Conservation (phyloP, 2,329 filamentous ascomycete genomes). For the Zymoseptoria crescenta region DNA sequence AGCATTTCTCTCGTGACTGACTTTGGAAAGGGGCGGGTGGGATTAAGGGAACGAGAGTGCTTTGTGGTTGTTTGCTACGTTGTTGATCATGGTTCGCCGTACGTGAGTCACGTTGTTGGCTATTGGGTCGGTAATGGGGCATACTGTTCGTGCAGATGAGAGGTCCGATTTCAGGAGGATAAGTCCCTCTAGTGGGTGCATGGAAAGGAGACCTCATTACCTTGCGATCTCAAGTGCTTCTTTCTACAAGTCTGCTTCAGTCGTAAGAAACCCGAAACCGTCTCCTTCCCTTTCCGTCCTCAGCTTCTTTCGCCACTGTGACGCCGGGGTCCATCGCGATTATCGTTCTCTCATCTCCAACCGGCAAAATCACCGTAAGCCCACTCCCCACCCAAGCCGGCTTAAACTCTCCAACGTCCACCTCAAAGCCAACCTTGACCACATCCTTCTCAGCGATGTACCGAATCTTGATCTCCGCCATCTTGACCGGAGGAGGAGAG, state of each 20-base stretch:
- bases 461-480: constrained; percentile 37
- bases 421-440: constrained; percentile 37
- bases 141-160: no score
- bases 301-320: constrained; percentile 6
- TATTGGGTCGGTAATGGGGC: no score
- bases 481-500: constrained; percentile 33
- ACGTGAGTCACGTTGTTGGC: no score
- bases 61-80: no score
- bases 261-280: background rate
- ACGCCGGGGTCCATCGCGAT: constrained; percentile 10
- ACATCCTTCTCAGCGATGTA: constrained; percentile 40
- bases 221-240: no score
- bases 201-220: no score
- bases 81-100: no score
- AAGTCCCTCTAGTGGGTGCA: no score
- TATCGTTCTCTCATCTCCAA: constrained; percentile 42
- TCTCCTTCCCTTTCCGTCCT: background rate
- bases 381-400: constrained; percentile 42
- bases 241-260: background rate
- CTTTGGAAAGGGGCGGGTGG: no score
- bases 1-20: background rate
- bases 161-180: no score
- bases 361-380: constrained; percentile 44
- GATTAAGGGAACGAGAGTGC: no score
- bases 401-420: constrained; percentile 36